Conservation (phyloP, 176 grass and related monocot species). For the Stipa capillata region DNA sequence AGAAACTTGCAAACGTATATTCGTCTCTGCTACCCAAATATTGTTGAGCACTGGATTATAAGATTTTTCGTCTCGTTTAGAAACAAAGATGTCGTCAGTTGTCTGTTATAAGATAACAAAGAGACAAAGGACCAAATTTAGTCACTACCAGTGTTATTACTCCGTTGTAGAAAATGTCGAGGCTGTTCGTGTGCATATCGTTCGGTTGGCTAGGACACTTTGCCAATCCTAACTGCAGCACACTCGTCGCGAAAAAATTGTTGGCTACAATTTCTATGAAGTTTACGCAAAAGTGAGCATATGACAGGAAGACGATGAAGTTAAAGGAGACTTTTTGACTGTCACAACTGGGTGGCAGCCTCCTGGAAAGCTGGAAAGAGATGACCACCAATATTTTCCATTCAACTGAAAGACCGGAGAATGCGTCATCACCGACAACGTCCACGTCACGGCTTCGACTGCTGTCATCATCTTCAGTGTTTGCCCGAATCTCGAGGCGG, state of each 20-base stretch:
- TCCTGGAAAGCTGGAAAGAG: neutral
- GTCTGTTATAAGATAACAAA: neutral
- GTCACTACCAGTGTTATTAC: neutral
- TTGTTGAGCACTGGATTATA: neutral
- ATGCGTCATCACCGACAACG: neutral
- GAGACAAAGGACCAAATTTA: neutral
- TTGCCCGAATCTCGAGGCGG: neutral
- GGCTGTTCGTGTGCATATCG: neutral
- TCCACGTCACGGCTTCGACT: neutral
- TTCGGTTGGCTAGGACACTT: no score
- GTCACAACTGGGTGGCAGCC: no score
- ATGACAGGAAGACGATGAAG: no score
- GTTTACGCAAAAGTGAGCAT: no score
- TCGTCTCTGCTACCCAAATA: neutral
- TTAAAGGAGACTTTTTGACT: no score
- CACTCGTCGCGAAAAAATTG: no score
- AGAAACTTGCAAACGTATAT: neutral
- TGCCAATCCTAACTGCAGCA: no score
- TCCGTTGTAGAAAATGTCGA: neutral
- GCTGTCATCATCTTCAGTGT: no score
- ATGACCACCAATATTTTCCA: no score
- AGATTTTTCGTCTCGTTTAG: neutral
- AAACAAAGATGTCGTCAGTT: neutral
- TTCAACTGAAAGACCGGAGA: neutral
- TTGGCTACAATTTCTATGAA: no score